These are phyloP conservation scores for Phyllosticta citrichinensis DNA, from an alignment of 2,329 filamentous ascomycete genomes.

Conservation along the genomic window DNA sequence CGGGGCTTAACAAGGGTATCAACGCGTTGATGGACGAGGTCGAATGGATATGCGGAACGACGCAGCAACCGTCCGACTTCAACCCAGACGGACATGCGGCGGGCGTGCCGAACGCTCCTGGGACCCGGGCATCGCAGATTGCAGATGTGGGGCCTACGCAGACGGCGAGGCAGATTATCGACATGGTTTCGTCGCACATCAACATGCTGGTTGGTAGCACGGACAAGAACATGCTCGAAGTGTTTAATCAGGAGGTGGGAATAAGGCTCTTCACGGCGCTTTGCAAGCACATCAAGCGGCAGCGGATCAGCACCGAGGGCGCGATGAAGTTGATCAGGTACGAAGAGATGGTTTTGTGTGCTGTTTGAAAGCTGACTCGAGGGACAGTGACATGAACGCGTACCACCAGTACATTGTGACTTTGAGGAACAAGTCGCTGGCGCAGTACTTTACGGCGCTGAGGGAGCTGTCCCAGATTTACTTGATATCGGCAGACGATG, in stretches of 20 bases:
- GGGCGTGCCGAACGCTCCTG: conserved; percentile 20
- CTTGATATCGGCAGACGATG: conserved; percentile 74
- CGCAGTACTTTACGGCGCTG: conserved; percentile 84
- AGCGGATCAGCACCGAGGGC: conserved; percentile 81
- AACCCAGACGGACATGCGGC: conserved; percentile 47
- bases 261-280: conserved; percentile 82
- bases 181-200: conserved; percentile 80
- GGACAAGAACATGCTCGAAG: conserved; percentile 95
- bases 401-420: conserved; percentile 79
- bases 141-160: conserved; percentile 62
- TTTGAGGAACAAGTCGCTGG: conserved; percentile 71
- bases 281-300: conserved; percentile 95
- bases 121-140: conserved; percentile 24
- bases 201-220: conserved; percentile 89
- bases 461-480: conserved; percentile 93
- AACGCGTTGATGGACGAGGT: conserved; percentile 98
- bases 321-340: conserved; percentile 79
- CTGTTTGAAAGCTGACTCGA: background rate
- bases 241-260: conserved; percentile 96
- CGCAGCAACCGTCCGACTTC: conserved; percentile 78
- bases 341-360: conserved; percentile 9
- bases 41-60: conserved; percentile 86
- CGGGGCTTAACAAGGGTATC: conserved; percentile 93
- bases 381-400: conserved; percentile 77
- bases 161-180: conserved; percentile 71